Evolutionary conservation across 768 basidiomycete species (phyloP).

Genomic region (Podaxis sp.): DNA sequence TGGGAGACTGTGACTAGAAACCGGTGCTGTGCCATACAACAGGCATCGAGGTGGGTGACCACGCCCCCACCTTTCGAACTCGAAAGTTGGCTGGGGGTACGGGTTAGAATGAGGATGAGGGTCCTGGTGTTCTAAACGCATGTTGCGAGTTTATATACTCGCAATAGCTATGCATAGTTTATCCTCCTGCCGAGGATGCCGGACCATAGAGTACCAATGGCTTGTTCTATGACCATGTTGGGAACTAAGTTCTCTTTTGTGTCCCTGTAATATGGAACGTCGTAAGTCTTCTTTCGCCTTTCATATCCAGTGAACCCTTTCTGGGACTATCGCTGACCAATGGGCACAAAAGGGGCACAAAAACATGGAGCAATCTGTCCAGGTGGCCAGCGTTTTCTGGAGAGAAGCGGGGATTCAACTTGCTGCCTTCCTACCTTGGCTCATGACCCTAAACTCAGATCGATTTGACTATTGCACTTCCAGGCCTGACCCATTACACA

Average conservation of each 20-base stretch:
- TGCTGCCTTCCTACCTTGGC: conserved; percentile 1
- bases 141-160: neutral
- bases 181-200: neutral
- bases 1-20: neutral
- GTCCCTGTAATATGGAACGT: neutral
- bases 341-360: neutral
- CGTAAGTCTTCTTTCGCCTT: neutral
- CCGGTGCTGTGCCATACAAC: neutral
- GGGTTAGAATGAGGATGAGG: neutral
- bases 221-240: neutral
- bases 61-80: neutral
- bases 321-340: neutral
- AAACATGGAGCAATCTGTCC: neutral
- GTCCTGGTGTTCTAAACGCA: neutral
- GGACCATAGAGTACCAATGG: neutral
- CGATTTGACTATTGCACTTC: neutral
- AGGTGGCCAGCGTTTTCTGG: neutral
- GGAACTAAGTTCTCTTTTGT: neutral
- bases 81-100: neutral
- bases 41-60: neutral
- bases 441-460: neutral
- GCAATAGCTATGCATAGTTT: neutral
- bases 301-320: neutral
- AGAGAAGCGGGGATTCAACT: neutral
- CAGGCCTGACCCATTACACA: neutral